A percentile compares a stretch with the other conserved stretches of the same genome.
Evolutionary conservation across 169 alveolate genomes (phyloP).

Genomic region (Plasmodium cynomolgi): DNA sequence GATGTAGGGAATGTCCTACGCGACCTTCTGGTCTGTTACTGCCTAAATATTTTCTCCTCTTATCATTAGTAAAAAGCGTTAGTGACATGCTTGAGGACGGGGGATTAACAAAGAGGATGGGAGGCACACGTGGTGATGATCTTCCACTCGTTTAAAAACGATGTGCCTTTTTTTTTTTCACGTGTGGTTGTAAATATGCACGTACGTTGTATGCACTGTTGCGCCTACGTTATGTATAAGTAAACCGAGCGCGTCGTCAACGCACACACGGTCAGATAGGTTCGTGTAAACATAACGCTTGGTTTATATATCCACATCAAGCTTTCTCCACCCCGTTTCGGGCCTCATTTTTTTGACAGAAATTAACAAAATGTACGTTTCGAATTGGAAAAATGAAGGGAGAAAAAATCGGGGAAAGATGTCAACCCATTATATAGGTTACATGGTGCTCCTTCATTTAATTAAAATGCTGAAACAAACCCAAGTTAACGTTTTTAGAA

Average conservation of each 20-base stretch:
- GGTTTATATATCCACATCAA: not conserved
- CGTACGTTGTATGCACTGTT: not conserved
- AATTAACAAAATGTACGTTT: not conserved
- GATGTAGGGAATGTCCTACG: constrained; percentile 70
- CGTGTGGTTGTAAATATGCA: not conserved
- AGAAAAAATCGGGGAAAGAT: not conserved
- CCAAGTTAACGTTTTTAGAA: not conserved
- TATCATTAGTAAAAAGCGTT: constrained; percentile 55
- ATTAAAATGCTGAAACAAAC: not conserved
- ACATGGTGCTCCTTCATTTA: not conserved
- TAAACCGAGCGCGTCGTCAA: not conserved
- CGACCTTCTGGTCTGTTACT: constrained; percentile 37
- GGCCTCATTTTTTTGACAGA: not conserved
- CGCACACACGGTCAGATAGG: not conserved
- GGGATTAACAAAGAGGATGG: not conserved
- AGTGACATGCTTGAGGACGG: constrained; percentile 56
- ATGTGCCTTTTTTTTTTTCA: not conserved
- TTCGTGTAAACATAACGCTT: not conserved
- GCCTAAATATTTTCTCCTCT: constrained; percentile 1
- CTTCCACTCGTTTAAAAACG: not conserved
- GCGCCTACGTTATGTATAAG: not conserved
- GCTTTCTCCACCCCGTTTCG: not conserved
- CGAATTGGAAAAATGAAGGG: not conserved
- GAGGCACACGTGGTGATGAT: not conserved
- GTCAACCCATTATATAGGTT: not conserved